These are phyloP conservation scores for Microcos paniculata DNA, from an alignment of 345 rosid genomes.

Conservation along the genomic window DNA sequence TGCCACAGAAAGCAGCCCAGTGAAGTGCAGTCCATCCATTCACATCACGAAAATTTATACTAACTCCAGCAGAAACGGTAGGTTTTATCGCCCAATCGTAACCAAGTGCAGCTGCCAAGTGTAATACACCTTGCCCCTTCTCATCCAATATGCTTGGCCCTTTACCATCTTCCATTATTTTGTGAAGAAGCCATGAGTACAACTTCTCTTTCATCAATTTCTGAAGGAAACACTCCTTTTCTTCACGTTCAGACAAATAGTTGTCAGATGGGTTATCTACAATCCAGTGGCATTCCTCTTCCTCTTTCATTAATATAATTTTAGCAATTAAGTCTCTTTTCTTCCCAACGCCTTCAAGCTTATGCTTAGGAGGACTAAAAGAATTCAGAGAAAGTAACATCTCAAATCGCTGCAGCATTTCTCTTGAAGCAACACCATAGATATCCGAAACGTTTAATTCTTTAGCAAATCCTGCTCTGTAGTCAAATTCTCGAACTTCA, in stretches of 20 bases:
- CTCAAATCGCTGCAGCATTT: conserved; percentile 55
- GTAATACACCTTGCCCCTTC: conserved; percentile 82
- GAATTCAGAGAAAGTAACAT: conserved; percentile 48
- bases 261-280: conserved; percentile 32
- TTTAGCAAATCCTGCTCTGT: conserved; percentile 45
- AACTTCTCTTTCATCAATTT: conserved; percentile 59
- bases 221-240: conserved; percentile 39
- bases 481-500: conserved; percentile 92
- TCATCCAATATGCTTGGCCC: conserved; percentile 68
- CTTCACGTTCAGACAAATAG: conserved; percentile 30
- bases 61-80: conserved; percentile 66
- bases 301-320: conserved; percentile 69
- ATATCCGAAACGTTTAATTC: conserved; percentile 40
- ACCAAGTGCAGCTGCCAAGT: conserved; percentile 85
- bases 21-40: conserved; percentile 98
- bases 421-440: conserved; percentile 35
- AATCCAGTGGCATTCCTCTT: conserved; percentile 48
- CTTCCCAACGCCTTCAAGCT: conserved; percentile 43
- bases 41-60: conserved; percentile 80
- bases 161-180: conserved; percentile 70
- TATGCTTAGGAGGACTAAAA: conserved; percentile 25
- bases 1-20: conserved; percentile 93
- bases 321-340: conserved; percentile 47
- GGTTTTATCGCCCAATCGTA: conserved; percentile 86
- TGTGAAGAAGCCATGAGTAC: conserved; percentile 72